Evolutionary conservation across 306 rosid genomes (phyloP).

Genomic region (Quercus alba): DNA sequence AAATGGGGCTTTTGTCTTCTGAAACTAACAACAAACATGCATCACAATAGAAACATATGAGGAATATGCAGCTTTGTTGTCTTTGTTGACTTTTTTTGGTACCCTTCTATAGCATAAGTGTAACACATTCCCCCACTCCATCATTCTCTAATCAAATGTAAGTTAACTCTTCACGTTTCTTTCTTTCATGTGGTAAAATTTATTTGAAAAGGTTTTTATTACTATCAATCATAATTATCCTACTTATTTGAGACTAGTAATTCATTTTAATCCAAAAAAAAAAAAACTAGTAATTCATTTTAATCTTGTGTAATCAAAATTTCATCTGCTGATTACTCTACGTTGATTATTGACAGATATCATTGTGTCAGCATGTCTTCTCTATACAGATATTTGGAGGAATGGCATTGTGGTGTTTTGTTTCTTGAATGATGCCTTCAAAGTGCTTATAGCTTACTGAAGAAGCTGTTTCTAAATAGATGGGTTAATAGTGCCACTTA

Average conservation of each 20-base stretch:
- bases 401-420: too few species aligned
- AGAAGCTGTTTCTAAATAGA: too few species aligned
- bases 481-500: too few species aligned
- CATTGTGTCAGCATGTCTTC: not conserved
- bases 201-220: not conserved
- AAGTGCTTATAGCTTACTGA: too few species aligned
- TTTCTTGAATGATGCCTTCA: too few species aligned
- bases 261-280: not conserved
- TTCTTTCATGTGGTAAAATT: not conserved
- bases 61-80: not conserved
- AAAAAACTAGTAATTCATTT: not conserved
- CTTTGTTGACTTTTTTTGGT: too few species aligned
- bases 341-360: not conserved
- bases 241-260: not conserved
- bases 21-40: conserved; percentile 26
- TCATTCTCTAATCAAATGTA: conserved; percentile 7
- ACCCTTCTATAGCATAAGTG: not conserved
- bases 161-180: not conserved
- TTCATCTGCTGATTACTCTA: not conserved
- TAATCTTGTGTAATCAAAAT: not conserved
- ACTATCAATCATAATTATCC: not conserved
- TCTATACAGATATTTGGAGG: not conserved
- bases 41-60: not conserved
- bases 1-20: conserved; percentile 40
- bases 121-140: not conserved